Conservation (phyloP, 202 grass and related monocot species). For the Dendrocalamus latiflorus region DNA sequence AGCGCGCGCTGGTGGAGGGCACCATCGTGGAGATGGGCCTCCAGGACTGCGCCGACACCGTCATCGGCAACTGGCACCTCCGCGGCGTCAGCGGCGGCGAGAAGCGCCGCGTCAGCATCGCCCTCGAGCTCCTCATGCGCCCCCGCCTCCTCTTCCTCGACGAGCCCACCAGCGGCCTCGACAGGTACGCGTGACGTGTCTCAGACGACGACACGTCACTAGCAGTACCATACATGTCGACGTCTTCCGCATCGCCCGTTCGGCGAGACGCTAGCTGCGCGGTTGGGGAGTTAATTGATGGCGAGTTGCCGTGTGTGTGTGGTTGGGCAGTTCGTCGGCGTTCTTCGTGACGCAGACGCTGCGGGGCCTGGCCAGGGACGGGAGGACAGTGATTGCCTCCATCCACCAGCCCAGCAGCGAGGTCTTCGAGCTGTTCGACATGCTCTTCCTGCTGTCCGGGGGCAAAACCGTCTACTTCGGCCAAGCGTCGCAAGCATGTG, state of each 20-base stretch:
- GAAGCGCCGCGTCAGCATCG: constrained; percentile 94
- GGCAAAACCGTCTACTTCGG: constrained; percentile 91
- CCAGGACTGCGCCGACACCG: constrained; percentile 89
- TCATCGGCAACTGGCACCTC: constrained; percentile 96
- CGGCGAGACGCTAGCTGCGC: neutral
- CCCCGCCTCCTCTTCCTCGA: constrained; percentile 96
- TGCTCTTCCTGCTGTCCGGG: constrained; percentile 77
- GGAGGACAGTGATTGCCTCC: constrained; percentile 85
- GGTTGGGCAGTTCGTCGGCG: constrained; percentile 69
- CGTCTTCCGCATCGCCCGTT: neutral
- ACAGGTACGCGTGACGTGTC: constrained; percentile 38
- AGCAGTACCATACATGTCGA: neutral
- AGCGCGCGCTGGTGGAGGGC: constrained; percentile 81
- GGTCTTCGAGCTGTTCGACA: constrained; percentile 94
- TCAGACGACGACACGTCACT: neutral
- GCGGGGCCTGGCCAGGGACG: constrained; percentile 71
- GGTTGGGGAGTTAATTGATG: neutral
- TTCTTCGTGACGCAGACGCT: constrained; percentile 97
- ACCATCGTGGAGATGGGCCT: constrained; percentile 93
- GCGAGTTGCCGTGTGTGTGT: neutral
- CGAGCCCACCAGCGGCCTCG: constrained; percentile 94
- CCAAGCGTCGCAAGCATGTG: constrained; percentile 66
- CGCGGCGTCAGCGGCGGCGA: constrained; percentile 88
- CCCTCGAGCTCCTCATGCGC: constrained; percentile 91
- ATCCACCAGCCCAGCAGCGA: constrained; percentile 97